Evolutionary conservation across 495 filamentous ascomycete genomes (phyloP).

Genomic region (Tuber melanosporum): DNA sequence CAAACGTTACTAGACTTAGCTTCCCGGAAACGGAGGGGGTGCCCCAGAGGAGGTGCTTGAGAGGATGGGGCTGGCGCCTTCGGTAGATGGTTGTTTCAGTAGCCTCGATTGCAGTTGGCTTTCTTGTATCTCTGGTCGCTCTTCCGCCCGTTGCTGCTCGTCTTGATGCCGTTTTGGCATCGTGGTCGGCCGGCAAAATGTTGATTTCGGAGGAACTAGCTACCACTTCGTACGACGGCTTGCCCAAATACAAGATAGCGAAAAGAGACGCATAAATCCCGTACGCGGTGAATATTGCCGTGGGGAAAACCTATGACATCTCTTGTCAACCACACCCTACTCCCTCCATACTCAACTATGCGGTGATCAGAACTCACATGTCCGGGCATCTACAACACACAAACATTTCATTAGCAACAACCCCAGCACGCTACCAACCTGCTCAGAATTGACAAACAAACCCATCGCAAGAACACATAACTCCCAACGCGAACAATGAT

Average conservation of each 20-base stretch:
- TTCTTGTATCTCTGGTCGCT: constrained; percentile 29
- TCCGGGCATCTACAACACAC: constrained; percentile 53
- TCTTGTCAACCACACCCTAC: constrained; percentile 11
- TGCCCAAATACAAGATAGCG: constrained; percentile 52
- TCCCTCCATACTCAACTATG: not conserved
- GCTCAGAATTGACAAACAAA: constrained; percentile 44
- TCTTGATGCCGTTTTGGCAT: constrained; percentile 27
- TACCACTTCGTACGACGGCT: constrained; percentile 55
- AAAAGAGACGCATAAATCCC: constrained; percentile 68
- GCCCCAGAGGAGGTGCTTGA: constrained; percentile 67
- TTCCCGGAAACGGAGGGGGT: constrained; percentile 57
- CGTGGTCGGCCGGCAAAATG: constrained; percentile 45
- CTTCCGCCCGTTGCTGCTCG: constrained; percentile 32
- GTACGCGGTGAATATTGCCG: constrained; percentile 61
- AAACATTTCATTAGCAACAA: constrained; percentile 19
- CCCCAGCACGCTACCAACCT: not conserved
- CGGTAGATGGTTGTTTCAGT: constrained; percentile 49
- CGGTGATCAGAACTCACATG: constrained; percentile 42
- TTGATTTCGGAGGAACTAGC: constrained; percentile 56
- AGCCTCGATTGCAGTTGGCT: constrained; percentile 49
- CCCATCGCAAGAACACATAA: constrained; percentile 85
- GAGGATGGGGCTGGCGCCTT: constrained; percentile 44
- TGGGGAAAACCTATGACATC: constrained; percentile 51
- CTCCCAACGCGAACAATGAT: constrained; percentile 52
- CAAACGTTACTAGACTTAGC: constrained; percentile 56